Conservation (phyloP, 2,329 filamentous ascomycete species). For the Albifimbria verrucaria region DNA sequence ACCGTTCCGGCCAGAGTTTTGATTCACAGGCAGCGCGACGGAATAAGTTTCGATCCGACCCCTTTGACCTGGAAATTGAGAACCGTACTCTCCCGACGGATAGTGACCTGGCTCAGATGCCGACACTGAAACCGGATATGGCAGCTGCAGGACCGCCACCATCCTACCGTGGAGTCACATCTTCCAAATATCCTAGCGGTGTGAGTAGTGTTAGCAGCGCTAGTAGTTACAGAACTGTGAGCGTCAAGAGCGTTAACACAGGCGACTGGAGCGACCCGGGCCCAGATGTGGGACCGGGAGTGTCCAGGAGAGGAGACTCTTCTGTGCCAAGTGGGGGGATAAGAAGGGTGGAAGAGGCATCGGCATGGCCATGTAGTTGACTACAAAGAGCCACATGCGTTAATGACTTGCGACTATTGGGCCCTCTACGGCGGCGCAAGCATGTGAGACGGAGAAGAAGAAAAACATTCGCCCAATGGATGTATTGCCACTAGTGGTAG, state of each 20-base stretch:
- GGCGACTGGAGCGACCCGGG: constrained; percentile 47
- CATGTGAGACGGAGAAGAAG: no score
- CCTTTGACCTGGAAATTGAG: constrained; percentile 58
- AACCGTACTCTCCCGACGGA: constrained; percentile 13
- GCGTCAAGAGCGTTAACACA: constrained; percentile 39
- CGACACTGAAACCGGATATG: constrained; percentile 8
- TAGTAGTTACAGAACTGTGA: constrained; percentile 49
- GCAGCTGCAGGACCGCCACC: constrained; percentile 21
- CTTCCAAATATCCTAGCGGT: neutral
- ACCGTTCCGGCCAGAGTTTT: constrained; percentile 36
- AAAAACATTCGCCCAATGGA: no score
- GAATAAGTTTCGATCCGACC: constrained; percentile 60
- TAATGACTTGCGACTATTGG: no score
- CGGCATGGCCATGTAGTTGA: constrained; percentile 1
- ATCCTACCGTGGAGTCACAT: constrained; percentile 47
- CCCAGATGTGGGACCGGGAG: constrained; percentile 46
- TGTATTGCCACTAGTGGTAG: neutral
- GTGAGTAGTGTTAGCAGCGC: constrained; percentile 24
- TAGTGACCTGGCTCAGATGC: constrained; percentile 15
- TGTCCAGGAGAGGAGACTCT: constrained; percentile 21
- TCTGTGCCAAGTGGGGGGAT: constrained; percentile 3
- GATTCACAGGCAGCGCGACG: constrained; percentile 43
- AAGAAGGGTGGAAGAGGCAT: neutral
- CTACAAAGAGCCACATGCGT: no score
- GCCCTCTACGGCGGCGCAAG: no score